These are phyloP conservation scores for Phalaenopsis equestris DNA, from an alignment of 106 monocot genomes.

Conservation along the genomic window DNA sequence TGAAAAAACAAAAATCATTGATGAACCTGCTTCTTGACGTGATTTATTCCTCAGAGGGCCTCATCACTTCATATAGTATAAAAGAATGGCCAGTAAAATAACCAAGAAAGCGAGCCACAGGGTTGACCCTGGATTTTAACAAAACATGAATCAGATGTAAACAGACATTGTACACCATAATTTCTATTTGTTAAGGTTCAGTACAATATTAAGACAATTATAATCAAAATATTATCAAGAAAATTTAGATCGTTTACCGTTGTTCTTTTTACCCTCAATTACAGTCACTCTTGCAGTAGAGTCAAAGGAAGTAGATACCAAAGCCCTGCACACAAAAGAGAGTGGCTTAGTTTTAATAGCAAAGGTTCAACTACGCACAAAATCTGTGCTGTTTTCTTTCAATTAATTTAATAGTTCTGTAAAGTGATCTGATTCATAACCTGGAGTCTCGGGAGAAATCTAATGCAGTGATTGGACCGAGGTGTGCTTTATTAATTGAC, in stretches of 20 bases:
- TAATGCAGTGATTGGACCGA: slow-evolving; percentile 60
- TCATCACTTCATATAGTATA: slow-evolving; percentile 16
- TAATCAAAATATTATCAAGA: background rate
- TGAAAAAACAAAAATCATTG: too few species aligned
- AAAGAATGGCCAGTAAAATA: slow-evolving; percentile 40
- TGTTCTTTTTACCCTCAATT: slow-evolving; percentile 28
- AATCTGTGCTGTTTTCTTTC: background rate
- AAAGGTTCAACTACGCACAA: background rate
- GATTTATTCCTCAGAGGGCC: background rate
- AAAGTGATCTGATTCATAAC: slow-evolving; percentile 15
- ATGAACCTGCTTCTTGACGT: background rate
- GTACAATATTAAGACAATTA: background rate
- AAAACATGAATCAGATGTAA: background rate
- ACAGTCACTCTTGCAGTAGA: slow-evolving; percentile 55
- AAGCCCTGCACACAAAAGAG: slow-evolving; percentile 25
- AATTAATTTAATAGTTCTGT: background rate
- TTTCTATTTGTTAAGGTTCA: background rate
- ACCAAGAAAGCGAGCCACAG: slow-evolving; percentile 30
- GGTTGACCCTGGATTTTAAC: slow-evolving; percentile 31
- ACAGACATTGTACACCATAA: too few species aligned
- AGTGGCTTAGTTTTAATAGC: background rate
- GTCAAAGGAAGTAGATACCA: slow-evolving; percentile 81
- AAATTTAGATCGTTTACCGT: slow-evolving; percentile 21
- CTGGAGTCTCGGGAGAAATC: slow-evolving; percentile 77
- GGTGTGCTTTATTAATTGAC: slow-evolving; percentile 67